Conservation (phyloP, 495 filamentous ascomycete genomes). For the Xylaria palmicola region DNA sequence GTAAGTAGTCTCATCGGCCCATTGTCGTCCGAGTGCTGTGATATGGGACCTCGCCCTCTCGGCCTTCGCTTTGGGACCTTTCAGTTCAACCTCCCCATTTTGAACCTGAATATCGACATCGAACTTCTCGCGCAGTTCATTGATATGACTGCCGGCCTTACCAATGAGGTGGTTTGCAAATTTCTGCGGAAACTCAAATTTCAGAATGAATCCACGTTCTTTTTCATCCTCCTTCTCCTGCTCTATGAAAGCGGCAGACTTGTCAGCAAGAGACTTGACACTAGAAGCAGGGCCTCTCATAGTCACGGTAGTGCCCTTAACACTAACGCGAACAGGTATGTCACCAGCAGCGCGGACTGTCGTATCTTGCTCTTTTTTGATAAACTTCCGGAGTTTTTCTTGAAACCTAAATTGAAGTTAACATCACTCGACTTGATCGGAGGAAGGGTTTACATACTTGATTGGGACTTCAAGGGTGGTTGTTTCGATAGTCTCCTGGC, state of each 20-base stretch:
- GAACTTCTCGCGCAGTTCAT: conserved; percentile 91
- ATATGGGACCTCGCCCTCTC: conserved; percentile 80
- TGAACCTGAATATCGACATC: conserved; percentile 97
- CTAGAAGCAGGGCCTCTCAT: conserved; percentile 72
- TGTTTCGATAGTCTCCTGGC: conserved; percentile 67
- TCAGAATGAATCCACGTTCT: conserved; percentile 78
- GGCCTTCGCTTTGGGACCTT: conserved; percentile 64
- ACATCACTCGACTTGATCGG: neutral
- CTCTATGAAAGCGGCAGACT: conserved; percentile 72
- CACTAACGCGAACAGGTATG: conserved; percentile 70
- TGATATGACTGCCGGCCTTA: conserved; percentile 87
- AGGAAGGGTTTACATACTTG: conserved; percentile 51
- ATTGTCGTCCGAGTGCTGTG: conserved; percentile 67
- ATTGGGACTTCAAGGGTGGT: conserved; percentile 65
- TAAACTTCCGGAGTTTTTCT: conserved; percentile 74
- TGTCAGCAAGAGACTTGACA: conserved; percentile 67
- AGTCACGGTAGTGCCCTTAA: conserved; percentile 55
- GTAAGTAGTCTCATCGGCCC: conserved; percentile 85
- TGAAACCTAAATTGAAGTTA: conserved; percentile 44
- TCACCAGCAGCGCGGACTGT: conserved; percentile 56
- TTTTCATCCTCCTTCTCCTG: conserved; percentile 84
- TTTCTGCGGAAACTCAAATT: conserved; percentile 92
- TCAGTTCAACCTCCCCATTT: conserved; percentile 61
- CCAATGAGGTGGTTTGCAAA: conserved; percentile 92
- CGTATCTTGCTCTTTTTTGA: conserved; percentile 68